These are phyloP conservation scores for Theobroma grandiflorum DNA, from an alignment of 441 rosid genomes.

Conservation along the genomic window DNA sequence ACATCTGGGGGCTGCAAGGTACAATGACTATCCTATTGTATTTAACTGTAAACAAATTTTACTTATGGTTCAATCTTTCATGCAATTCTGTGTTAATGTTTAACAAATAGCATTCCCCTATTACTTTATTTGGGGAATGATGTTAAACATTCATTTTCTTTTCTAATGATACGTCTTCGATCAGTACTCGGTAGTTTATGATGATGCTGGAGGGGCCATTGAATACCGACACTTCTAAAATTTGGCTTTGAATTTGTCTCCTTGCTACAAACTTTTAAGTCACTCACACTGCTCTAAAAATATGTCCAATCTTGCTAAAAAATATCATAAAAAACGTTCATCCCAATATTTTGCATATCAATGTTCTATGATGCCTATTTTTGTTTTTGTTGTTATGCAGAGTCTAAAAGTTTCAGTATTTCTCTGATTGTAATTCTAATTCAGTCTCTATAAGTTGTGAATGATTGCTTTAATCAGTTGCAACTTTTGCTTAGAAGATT, in stretches of 20 bases:
- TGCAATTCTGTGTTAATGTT: background rate
- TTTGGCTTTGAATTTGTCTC: constrained; percentile 1
- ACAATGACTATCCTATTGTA: constrained; percentile 19
- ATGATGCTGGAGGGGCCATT: background rate
- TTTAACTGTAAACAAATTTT: background rate
- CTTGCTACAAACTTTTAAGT: background rate
- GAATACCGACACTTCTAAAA: background rate
- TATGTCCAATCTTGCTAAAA: constrained; percentile 2
- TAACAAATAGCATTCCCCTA: background rate
- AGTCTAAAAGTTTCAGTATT: background rate
- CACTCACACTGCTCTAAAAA: background rate
- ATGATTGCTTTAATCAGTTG: background rate
- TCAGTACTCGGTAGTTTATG: background rate
- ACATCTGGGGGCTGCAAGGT: constrained; percentile 68
- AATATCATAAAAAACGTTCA: background rate
- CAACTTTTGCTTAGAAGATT: constrained; percentile 13
- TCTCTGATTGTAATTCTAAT: background rate
- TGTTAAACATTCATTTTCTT: constrained; percentile 4
- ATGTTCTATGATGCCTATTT: background rate
- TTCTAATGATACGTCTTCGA: background rate
- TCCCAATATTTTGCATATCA: constrained; percentile 3
- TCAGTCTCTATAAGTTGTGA: constrained; percentile 13
- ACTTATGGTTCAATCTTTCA: background rate
- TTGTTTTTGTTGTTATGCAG: background rate
- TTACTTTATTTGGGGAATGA: background rate